phyloP scores from a whole-genome alignment of 2,329 filamentous ascomycete genomes.

The Ophiostoma montium region DNA sequence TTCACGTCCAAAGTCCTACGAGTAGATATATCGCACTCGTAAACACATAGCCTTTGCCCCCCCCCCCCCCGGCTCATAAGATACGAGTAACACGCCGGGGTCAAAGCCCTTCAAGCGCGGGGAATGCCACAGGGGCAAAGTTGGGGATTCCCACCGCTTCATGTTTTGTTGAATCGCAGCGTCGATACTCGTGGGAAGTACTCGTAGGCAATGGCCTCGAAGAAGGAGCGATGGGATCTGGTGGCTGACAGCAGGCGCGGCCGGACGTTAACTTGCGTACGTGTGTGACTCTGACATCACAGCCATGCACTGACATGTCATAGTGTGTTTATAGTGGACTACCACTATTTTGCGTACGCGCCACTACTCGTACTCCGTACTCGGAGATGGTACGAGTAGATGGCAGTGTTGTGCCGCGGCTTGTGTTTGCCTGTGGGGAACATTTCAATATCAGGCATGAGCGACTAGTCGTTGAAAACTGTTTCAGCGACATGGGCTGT shows the following conservation, averaged over 20 bases:
- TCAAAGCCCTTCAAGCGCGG: neutral
- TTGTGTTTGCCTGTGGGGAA: no score
- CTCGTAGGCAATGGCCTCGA: neutral
- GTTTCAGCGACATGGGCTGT: no score
- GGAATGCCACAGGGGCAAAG: neutral
- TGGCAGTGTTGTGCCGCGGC: no score
- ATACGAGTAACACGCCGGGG: neutral
- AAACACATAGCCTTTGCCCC: no score
- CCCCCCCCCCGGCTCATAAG: neutral
- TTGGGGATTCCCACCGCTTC: conserved; percentile 8
- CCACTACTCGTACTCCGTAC: neutral
- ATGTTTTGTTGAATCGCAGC: conserved; percentile 9
- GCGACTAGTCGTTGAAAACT: no score
- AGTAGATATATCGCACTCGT: neutral
- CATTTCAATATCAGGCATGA: no score
- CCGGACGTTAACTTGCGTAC: neutral
- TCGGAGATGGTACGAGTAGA: no score
- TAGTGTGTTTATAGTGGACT: conserved; percentile 2
- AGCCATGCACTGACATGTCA: neutral
- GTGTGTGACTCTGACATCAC: neutral
- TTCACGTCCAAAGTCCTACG: neutral
- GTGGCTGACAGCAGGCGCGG: neutral
- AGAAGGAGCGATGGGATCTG: neutral
- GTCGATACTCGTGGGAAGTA: neutral
- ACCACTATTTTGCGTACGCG: neutral